Base-by-base conservation (phyloP, 1,284 basidiomycete genomes). In the Rhodotorula sp. region DNA sequence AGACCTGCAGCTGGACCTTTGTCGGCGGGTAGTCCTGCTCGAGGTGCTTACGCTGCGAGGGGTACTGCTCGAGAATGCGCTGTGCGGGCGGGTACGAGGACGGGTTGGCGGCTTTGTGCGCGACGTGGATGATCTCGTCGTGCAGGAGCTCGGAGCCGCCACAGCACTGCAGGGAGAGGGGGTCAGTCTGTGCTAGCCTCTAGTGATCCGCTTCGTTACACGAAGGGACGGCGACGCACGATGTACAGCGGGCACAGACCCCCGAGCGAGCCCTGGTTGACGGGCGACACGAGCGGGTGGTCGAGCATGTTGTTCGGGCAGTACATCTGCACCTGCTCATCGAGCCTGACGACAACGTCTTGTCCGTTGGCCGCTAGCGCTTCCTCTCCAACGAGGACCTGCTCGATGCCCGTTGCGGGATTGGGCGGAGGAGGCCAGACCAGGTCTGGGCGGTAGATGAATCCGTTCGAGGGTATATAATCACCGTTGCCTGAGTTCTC, bases 71-170 rank as follows among this genome's bases (percentile, higher is more conserved):
- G 75, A 62, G 74, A 59, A 70, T 63, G 9, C 59, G 48, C 9
- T 64, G 54, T 7, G 67, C 54, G 12, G 92, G 78, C 0, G 90
- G 89, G 79, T 89, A 94, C 73, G 84, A 84, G 0, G 87, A 85
- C 0, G 96, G 96, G 79, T 91, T 83, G 2, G 92, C 92, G 25
- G 96, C 96, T 78, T 91, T 93, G 80, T 97, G 95, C 0, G 95
- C 94, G 61, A 67, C 10, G 55, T 57, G 42, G 50, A 97, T 88
- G 61, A 93, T 90, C 81, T 98, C 95, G 79, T 99, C 96, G 61
- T 92, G 85, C 52, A 98, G 82, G 0, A 97, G 93, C 82, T 99
- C 96, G 75, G 89, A 89, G 75, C 97, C 90, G 45, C 96, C 90
- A 1, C 88, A 91, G 72, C 96, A 88, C 71, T 72, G 54, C 13